These are phyloP conservation scores for Bipolaris zeicola DNA, from an alignment of 2,329 filamentous ascomycete species.

Conservation along the genomic window DNA sequence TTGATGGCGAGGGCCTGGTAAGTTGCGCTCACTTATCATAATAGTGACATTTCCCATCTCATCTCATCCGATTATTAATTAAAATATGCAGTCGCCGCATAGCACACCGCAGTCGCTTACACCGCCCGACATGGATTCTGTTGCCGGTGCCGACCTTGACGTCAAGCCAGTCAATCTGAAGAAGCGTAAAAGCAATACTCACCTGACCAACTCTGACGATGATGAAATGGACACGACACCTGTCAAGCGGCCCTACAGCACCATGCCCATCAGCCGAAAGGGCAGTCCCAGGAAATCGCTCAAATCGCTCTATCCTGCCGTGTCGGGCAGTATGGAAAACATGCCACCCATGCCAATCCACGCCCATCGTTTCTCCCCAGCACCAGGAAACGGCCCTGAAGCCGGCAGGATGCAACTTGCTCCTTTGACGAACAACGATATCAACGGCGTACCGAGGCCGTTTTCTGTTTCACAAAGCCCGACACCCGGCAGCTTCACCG, in stretches of 20 bases:
- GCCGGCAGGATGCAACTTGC: constrained; percentile 32
- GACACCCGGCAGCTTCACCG: constrained; percentile 27
- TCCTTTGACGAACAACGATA: constrained; percentile 36
- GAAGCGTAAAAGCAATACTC: constrained; percentile 45
- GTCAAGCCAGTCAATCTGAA: constrained; percentile 31
- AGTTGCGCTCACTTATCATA: constrained; percentile 4
- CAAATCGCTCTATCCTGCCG: constrained; percentile 29
- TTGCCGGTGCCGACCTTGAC: constrained; percentile 28
- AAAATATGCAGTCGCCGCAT: constrained; percentile 33
- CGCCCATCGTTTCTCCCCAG: constrained; percentile 25
- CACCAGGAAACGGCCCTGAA: constrained; percentile 27
- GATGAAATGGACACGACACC: constrained; percentile 34
- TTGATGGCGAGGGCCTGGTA: constrained; percentile 35
- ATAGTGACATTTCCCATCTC: neutral
- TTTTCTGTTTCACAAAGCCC: constrained; percentile 15
- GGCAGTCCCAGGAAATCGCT: constrained; percentile 40
- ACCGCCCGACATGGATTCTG: constrained; percentile 29
- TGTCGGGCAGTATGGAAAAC: constrained; percentile 33
- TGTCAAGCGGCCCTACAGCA: constrained; percentile 38
- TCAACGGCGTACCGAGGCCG: constrained; percentile 34
- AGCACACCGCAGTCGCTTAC: constrained; percentile 37
- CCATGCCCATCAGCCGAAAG: constrained; percentile 32
- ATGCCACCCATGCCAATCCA: constrained; percentile 32
- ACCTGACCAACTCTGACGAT: constrained; percentile 37
- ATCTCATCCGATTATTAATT: constrained; percentile 20